phyloP scores from a whole-genome alignment of 164 flowering plant species.

The Aristolochia californica region DNA sequence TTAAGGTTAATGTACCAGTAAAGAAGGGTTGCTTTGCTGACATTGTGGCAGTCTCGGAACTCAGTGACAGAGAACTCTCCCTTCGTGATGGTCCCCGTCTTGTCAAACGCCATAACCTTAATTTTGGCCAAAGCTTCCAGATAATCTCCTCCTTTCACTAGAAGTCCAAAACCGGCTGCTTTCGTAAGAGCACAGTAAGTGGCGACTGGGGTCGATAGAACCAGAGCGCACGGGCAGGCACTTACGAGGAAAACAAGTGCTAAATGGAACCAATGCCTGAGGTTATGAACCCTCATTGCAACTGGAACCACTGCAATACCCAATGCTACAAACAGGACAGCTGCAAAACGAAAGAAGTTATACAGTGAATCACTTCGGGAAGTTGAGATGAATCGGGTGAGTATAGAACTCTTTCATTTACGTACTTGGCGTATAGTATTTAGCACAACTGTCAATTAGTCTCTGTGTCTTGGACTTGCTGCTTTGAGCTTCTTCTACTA shows the following conservation, averaged over 20 bases:
- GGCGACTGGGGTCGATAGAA: conserved; percentile 91
- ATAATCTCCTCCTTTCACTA: conserved; percentile 80
- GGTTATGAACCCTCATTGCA: conserved; percentile 32
- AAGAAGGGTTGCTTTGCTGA: conserved; percentile 30
- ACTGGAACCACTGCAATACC: conserved; percentile 50
- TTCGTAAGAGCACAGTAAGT: conserved; percentile 75
- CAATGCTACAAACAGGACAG: conserved; percentile 40
- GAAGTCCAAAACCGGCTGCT: conserved; percentile 68
- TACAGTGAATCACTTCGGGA: too few species aligned
- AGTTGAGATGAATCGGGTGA: background rate
- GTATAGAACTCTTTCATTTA: background rate
- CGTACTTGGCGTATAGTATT: conserved; percentile 81
- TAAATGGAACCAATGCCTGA: conserved; percentile 48
- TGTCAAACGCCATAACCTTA: conserved; percentile 71
- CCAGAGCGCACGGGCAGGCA: conserved; percentile 89
- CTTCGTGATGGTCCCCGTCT: conserved; percentile 84
- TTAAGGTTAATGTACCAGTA: conserved; percentile 13
- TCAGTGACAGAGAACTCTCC: conserved; percentile 69
- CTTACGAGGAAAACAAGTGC: conserved; percentile 80
- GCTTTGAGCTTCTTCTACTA: conserved; percentile 92
- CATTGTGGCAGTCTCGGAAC: conserved; percentile 24
- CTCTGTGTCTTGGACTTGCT: conserved; percentile 58
- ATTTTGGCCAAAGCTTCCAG: conserved; percentile 62
- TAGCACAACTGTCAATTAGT: conserved; percentile 61
- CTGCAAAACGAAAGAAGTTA: conserved; percentile 28